Base-by-base conservation (phyloP, 139 green algal species). In the Pleodorina starrii region DNA sequence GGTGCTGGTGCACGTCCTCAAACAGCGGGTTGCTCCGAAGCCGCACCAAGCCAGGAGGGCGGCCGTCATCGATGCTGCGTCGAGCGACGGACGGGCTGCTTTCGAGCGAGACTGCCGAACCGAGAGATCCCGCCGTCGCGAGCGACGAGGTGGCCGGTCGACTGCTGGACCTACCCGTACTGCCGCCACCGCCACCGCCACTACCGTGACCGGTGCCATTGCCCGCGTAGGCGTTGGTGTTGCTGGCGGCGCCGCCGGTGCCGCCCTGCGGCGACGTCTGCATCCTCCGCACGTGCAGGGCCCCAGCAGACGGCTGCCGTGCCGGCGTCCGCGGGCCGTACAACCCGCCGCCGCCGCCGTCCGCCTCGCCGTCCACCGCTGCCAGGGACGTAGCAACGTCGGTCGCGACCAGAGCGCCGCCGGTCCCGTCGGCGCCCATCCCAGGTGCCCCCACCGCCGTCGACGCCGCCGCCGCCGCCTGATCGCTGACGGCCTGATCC, bases 11-110 rank as follows among this genome's bases (percentile, higher is more conserved):
- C 27, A 23, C 9, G 16, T 46, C 40, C 38, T 44, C 79, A 43
- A 86, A 86, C 27, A 86, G 59, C 1, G 79, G 79, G 59, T 86
- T 86, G 79, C 79, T 86, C 7, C 79, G 79, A 10, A 86, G 59
- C 11, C 79, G 54, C 7, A 60, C 27, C 2, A 86, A 38, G 5
- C 48, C 76, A 1, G 50, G 32, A 1, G 78, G 78, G 12, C 78
- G 54, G 6, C 51, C 36, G 23, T 23, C 78, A 1, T 48, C 76
- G 19, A 43, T 66, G 25, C 74, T 63, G 16, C 74, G 25, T 82
- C 44, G 43, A 38, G 44, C 35, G 42, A 14, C 1, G 10, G 75
- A 38, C 14, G 42, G 2, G 21, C 54, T 66, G 29, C 5, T 25
- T 66, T 66, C 54, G 7, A 66, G 54, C 14, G 16, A n/a, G 25